Evolutionary conservation across 176 grass and related monocot genomes (phyloP).

Genomic region (Musa beccarii): DNA sequence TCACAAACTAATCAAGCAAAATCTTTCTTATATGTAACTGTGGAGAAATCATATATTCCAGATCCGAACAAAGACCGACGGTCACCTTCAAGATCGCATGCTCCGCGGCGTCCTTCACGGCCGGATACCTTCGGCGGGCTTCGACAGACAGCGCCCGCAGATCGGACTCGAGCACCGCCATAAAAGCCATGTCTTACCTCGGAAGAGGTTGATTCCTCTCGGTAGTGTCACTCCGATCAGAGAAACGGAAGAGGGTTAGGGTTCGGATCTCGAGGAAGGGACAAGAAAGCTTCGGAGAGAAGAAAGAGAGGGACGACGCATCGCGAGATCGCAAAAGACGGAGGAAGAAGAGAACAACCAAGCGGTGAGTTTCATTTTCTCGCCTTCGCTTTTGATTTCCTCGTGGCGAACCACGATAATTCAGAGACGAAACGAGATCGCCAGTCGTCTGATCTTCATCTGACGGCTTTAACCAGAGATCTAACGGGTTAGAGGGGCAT

Average conservation of each 20-base stretch:
- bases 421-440: too few species aligned
- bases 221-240: not conserved
- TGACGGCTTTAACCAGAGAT: too few species aligned
- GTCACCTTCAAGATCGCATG: constrained; percentile 78
- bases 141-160: constrained; percentile 94
- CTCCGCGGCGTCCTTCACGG: constrained; percentile 88
- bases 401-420: too few species aligned
- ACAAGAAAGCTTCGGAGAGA: not conserved
- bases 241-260: not conserved
- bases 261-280: not conserved
- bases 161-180: constrained; percentile 94
- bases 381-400: too few species aligned
- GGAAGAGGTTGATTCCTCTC: not conserved
- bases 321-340: constrained; percentile 2
- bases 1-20: not conserved
- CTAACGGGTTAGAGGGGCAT: too few species aligned
- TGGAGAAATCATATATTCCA: not conserved
- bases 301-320: not conserved
- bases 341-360: not conserved
- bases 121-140: constrained; percentile 79
- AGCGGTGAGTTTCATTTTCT: not conserved
- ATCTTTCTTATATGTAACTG: not conserved
- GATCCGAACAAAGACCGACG: not conserved
- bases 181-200: constrained; percentile 64
- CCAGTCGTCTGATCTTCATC: too few species aligned